Evolutionary conservation across 2,329 filamentous ascomycete species (phyloP), one percentile per base, ranked within the genome.

Genomic region (Thelonectria olida): DNA sequence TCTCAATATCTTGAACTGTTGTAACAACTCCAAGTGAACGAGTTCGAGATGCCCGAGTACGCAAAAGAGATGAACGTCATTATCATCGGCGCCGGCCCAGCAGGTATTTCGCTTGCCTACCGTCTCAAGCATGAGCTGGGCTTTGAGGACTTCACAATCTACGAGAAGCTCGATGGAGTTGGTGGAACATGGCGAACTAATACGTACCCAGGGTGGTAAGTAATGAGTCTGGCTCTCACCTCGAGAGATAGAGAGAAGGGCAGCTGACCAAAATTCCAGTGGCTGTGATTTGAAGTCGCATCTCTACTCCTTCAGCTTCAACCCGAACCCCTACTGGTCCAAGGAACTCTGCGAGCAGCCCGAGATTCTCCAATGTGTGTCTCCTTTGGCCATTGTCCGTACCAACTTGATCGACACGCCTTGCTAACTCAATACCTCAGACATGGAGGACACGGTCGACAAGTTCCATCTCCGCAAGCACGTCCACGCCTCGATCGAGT

Each of bases 391-490:
- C 34, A 23, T 2, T 23, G 4, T 4, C 36, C 15, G 15, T 17
- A 6, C n/a, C 15, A 28, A 2, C 1, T 28, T 7, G 2, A 17
- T 31, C 20, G 6, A 7, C 15, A 23, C 28, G 12, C 23, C 4
- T 34, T 38, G 62, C 41, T 53, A n/a, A 65, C 41, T n/a, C n/a
- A 15, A 12, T 2, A 4, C n/a, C n/a, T 1, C 36, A 67, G 61
- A 69, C 10, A 62, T 68, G 47, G 57, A 68, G 22, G 47, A 67
- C 17, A 66, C 61, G 0, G 65, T 67, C 2, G 63, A 67, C 58
- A 66, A 66, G 51, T 71, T 70, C 17, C 63, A 69, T 17, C 31
- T 72, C 7, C 67, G 70, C 31, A 56, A 53, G 19, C 70, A 74
- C 38, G 41, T 74, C 50, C 58, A 62, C 12, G 19, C 53, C n/a